Evolutionary conservation across 2,329 filamentous ascomycete species (phyloP).

Genomic region (Chalaropsis ovoidea): DNA sequence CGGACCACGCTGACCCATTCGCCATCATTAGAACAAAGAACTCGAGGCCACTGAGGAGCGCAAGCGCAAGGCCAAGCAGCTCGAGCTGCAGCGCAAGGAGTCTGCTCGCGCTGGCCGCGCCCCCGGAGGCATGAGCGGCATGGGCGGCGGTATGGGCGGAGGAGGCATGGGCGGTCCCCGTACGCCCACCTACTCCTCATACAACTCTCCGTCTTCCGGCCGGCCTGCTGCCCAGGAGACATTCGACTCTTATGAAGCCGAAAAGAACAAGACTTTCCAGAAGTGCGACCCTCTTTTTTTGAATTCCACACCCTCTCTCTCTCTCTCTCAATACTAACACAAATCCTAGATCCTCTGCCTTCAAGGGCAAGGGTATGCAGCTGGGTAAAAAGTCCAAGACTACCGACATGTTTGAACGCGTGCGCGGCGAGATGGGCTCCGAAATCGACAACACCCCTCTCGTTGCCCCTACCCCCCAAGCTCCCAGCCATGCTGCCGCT

Average conservation of each 20-base stretch:
- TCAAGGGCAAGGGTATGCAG: slow-evolving; percentile 97
- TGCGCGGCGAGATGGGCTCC: slow-evolving; percentile 80
- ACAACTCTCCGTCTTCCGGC: slow-evolving; percentile 49
- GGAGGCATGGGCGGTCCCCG: slow-evolving; percentile 45
- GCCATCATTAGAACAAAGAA: slow-evolving; percentile 71
- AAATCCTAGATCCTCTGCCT: slow-evolving; percentile 45
- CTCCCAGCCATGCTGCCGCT: slow-evolving; percentile 38
- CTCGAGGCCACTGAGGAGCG: slow-evolving; percentile 95
- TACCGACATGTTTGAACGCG: slow-evolving; percentile 92
- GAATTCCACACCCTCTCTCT: neutral
- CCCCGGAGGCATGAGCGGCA: slow-evolving; percentile 30
- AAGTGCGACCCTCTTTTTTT: slow-evolving; percentile 47
- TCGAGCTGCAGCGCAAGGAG: slow-evolving; percentile 98
- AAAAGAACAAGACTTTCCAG: slow-evolving; percentile 85
- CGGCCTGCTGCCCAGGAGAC: slow-evolving; percentile 60
- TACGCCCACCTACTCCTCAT: slow-evolving; percentile 70
- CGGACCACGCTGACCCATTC: slow-evolving; percentile 29
- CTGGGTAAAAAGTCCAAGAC: slow-evolving; percentile 98
- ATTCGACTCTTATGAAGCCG: slow-evolving; percentile 90
- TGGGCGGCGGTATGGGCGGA: slow-evolving; percentile 24
- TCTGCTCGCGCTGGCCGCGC: slow-evolving; percentile 65
- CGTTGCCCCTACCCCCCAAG: slow-evolving; percentile 46
- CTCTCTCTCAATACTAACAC: slow-evolving; percentile 18
- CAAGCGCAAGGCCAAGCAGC: slow-evolving; percentile 95
- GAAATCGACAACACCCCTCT: slow-evolving; percentile 71